Conservation (phyloP, 768 basidiomycete species). For the Russula dissimulans region DNA sequence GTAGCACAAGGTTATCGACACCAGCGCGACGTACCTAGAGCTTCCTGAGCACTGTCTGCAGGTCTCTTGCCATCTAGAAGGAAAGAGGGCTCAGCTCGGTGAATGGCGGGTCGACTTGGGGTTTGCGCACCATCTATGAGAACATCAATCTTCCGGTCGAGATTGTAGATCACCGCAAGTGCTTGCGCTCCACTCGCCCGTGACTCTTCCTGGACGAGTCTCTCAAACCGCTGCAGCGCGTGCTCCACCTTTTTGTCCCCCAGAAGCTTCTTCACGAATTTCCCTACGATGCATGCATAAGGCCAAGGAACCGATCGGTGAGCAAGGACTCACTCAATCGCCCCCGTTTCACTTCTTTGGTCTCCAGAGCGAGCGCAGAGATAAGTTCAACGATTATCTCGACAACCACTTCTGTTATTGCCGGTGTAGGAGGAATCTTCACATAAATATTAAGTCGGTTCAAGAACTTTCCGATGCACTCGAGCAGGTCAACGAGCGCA, state of each 20-base stretch:
- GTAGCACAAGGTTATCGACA: background rate
- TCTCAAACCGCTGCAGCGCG: background rate
- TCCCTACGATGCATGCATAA: background rate
- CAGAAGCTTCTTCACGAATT: background rate
- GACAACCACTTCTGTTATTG: too few relatives aligned
- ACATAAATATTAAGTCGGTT: too few relatives aligned
- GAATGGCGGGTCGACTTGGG: background rate
- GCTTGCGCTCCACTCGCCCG: background rate
- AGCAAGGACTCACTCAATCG: too few relatives aligned
- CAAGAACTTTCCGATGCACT: too few relatives aligned
- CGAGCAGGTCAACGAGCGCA: too few relatives aligned
- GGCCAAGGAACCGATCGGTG: too few relatives aligned
- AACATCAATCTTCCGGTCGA: background rate
- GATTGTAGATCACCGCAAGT: background rate
- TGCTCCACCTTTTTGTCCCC: background rate
- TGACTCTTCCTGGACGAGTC: background rate
- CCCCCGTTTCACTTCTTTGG: too few relatives aligned
- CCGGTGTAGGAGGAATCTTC: too few relatives aligned
- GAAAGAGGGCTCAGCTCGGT: background rate
- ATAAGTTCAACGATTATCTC: too few relatives aligned
- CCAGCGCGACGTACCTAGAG: background rate
- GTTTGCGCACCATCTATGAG: background rate
- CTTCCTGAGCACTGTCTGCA: background rate
- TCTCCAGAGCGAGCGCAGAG: too few relatives aligned
- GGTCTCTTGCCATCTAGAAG: background rate